Base-by-base conservation (phyloP, 2,329 filamentous ascomycete species). In the Coniella lustricola region DNA sequence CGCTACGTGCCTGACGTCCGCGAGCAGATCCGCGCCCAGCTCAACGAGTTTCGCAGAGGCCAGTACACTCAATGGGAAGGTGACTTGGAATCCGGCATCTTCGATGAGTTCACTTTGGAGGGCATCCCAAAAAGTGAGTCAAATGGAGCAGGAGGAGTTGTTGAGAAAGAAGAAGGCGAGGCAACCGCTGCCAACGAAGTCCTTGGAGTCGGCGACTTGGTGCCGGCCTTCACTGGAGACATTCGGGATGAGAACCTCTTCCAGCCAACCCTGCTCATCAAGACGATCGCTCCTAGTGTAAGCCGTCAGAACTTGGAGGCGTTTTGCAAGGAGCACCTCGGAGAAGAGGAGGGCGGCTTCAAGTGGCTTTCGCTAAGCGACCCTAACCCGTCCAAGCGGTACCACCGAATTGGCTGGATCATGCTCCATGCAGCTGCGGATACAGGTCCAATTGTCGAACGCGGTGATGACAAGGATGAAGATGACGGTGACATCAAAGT, bases 391-490 rank as follows among this genome's bases (percentile, higher is more conserved):
- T 85, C 89, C 60, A 98, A 98, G 70, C 86, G 95, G 55, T 98
- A 90, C 61, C 93, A 98, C 63, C 85, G 93, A 18, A 97, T 98
- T 66, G 93, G 93, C 18, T 98, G 94, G 91, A 94, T 98, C 52
- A 93, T 97, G 77, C 76, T 98, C 9, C 86, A 97, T 60, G 85
- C 89, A 14, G 81, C 81, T 13, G 75, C 85, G 1, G 87, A 94
- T 48, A 73, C 77, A 18, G 69, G 76, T 5, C 72, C 77, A 40
- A 75, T 82, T 12, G 71, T 83, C 51, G 87, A 94, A 57, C 77
- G 84, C 53, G 75, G 79, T n/a, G 86, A 93, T 56, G 77, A 79
- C 12, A 82, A 85, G 55, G 85, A 89, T 42, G 84, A 85, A 38
- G 77, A 82, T 49, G 69, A 79, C 48, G 75, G 76, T 13, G 79